Evolutionary conservation across 139 green algal genomes (phyloP).

Genomic region (Tetradesmus obliquus): DNA sequence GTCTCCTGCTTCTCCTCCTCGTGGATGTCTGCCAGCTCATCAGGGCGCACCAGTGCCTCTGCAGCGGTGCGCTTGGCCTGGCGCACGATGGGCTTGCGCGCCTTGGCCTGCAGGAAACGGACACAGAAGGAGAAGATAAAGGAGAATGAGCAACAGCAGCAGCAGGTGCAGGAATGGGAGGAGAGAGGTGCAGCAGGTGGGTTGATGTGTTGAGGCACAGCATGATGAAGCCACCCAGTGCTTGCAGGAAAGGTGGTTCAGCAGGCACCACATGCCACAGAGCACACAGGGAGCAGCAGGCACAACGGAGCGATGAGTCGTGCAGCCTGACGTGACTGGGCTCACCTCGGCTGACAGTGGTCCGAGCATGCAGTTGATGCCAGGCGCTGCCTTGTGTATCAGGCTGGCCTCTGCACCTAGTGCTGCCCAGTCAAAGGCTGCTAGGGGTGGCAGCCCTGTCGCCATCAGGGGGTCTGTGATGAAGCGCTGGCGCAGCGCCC

Average conservation of each 20-base stretch:
- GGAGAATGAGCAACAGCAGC: background rate
- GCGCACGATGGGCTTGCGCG: slow-evolving; percentile 18
- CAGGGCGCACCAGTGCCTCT: slow-evolving; percentile 57
- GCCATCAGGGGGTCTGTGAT: slow-evolving; percentile 39
- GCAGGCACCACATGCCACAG: background rate
- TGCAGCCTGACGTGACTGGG: background rate
- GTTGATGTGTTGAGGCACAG: background rate
- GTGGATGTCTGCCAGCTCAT: slow-evolving; percentile 54
- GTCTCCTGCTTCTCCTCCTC: slow-evolving; percentile 69
- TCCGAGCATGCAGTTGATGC: slow-evolving; percentile 61
- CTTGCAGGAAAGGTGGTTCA: background rate
- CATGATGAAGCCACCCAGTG: background rate
- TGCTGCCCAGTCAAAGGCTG: slow-evolving; percentile 70
- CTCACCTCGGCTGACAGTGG: slow-evolving; percentile 50
- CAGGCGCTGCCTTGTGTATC: slow-evolving; percentile 56
- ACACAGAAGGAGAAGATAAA: background rate
- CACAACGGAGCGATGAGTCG: background rate
- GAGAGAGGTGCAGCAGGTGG: background rate
- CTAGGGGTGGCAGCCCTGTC: slow-evolving; percentile 46
- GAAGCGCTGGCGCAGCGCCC: slow-evolving; percentile 37
- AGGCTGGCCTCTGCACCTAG: slow-evolving; percentile 45
- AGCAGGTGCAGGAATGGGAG: background rate
- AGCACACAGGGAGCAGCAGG: background rate
- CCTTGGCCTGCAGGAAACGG: slow-evolving; percentile 60
- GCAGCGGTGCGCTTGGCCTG: background rate